Evolutionary conservation across 345 rosid species (phyloP).

Genomic region (Cardamine occulta): DNA sequence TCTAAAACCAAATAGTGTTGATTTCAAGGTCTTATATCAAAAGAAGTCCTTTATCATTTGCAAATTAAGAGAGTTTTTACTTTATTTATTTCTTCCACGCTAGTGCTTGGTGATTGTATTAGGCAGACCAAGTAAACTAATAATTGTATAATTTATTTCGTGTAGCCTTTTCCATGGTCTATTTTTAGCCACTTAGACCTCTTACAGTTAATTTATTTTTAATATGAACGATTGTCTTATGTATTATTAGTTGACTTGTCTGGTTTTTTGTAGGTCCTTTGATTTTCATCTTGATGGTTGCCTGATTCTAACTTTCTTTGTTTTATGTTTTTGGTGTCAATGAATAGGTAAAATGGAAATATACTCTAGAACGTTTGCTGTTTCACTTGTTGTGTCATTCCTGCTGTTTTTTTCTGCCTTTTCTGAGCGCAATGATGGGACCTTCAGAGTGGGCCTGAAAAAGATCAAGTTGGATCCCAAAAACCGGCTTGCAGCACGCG

Average conservation of each 20-base stretch:
- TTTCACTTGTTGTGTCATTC: conserved; percentile 50
- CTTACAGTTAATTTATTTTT: background rate
- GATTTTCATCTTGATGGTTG: background rate
- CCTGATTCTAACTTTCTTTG: conserved; percentile 15
- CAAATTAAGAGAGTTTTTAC: conserved; percentile 4
- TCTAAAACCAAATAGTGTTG: no score
- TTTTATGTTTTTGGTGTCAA: conserved; percentile 7
- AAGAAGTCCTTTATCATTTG: conserved; percentile 20
- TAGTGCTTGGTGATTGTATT: conserved; percentile 16
- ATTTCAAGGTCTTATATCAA: conserved; percentile 1
- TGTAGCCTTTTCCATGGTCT: conserved; percentile 25
- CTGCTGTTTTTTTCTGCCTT: conserved; percentile 50
- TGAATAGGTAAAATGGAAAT: conserved; percentile 61
- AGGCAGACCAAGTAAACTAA: conserved; percentile 22
- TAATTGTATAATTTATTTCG: conserved; percentile 9
- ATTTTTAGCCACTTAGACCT: conserved; percentile 10
- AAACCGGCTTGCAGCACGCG: conserved; percentile 59
- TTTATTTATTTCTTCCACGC: conserved; percentile 27
- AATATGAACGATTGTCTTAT: background rate
- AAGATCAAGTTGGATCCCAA: conserved; percentile 66
- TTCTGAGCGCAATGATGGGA: conserved; percentile 54
- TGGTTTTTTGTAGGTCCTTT: background rate
- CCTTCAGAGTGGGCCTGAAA: conserved; percentile 71
- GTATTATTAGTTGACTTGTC: conserved; percentile 6
- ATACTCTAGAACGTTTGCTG: conserved; percentile 34